Percentiles rank a stretch among this genome's conserved stretches.
phyloP scores from a whole-genome alignment of 129 eudicot species.

The Lonicera japonica region DNA sequence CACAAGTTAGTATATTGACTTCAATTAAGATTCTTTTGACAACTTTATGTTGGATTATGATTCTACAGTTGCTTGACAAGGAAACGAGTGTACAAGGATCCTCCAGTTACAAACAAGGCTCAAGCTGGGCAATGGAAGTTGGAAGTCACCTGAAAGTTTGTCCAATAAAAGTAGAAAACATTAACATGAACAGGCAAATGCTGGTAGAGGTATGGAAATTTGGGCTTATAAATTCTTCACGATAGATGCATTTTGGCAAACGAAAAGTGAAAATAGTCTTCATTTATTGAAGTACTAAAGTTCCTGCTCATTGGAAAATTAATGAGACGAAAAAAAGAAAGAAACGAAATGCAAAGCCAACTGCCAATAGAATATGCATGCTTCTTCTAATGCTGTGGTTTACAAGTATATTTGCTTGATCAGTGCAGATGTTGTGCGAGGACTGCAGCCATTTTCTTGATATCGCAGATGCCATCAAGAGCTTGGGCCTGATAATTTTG shows the following conservation, averaged over 20 bases:
- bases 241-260: not conserved
- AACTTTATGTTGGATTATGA: not conserved
- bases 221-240: not conserved
- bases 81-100: conserved; percentile 41
- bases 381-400: not conserved
- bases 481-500: conserved; percentile 70
- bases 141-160: conserved; percentile 57
- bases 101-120: conserved; percentile 56
- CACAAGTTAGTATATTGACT: not conserved
- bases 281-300: not conserved
- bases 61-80: conserved; percentile 49
- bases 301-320: too few relatives aligned
- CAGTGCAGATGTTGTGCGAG: conserved; percentile 65
- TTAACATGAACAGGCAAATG: conserved; percentile 72
- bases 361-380: not conserved
- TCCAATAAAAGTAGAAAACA: conserved; percentile 79
- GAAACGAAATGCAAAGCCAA: not conserved
- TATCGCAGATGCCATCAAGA: conserved; percentile 65
- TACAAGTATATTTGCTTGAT: conserved; percentile 3
- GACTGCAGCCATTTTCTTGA: conserved; percentile 60
- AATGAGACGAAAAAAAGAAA: not conserved
- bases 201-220: conserved; percentile 53
- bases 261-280: not conserved
- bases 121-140: conserved; percentile 98
- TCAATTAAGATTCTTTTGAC: not conserved